These are phyloP conservation scores for Ophiostoma angusticollis DNA, from an alignment of 2,329 filamentous ascomycete genomes.

Conservation along the genomic window DNA sequence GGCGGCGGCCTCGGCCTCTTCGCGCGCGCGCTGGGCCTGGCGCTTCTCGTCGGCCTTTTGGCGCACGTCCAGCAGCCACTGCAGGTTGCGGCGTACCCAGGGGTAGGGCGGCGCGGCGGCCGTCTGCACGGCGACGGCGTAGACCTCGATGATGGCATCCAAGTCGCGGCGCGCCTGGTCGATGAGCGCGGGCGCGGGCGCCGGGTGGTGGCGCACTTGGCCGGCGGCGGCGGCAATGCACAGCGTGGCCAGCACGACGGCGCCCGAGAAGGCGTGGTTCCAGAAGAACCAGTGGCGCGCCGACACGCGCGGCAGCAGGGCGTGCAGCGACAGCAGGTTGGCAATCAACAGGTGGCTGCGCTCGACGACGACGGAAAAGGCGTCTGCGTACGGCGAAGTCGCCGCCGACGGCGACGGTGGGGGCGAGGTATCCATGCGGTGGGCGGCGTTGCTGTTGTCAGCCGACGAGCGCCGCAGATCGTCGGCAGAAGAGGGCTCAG, in stretches of 20 bases:
- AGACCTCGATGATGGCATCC: conserved; percentile 1
- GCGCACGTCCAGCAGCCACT: neutral
- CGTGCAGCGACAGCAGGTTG: conserved; percentile 3
- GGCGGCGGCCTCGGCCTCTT: too few species aligned
- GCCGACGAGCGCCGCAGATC: too few species aligned
- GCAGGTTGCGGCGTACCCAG: conserved; percentile 1
- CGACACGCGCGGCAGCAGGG: conserved; percentile 1
- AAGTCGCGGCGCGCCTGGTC: conserved; percentile 3
- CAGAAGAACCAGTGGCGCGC: conserved; percentile 5
- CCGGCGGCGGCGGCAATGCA: conserved; percentile 1
- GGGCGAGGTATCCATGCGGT: neutral
- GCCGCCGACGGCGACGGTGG: neutral
- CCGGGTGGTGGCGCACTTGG: too few species aligned
- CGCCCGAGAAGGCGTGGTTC: conserved; percentile 1
- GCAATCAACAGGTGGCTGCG: conserved; percentile 4
- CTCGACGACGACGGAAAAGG: conserved; percentile 1
- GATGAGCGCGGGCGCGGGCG: too few species aligned
- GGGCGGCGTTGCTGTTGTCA: too few species aligned
- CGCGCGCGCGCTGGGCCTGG: neutral
- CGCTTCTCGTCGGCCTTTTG: neutral
- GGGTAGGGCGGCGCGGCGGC: conserved; percentile 1
- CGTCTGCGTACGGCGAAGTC: neutral
- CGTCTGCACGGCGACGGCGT: neutral
- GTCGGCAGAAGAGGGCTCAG: neutral
- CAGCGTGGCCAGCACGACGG: conserved; percentile 2